Conservation (phyloP, 805 yeast genomes). For the Wickerhamomyces sydowiorum region DNA sequence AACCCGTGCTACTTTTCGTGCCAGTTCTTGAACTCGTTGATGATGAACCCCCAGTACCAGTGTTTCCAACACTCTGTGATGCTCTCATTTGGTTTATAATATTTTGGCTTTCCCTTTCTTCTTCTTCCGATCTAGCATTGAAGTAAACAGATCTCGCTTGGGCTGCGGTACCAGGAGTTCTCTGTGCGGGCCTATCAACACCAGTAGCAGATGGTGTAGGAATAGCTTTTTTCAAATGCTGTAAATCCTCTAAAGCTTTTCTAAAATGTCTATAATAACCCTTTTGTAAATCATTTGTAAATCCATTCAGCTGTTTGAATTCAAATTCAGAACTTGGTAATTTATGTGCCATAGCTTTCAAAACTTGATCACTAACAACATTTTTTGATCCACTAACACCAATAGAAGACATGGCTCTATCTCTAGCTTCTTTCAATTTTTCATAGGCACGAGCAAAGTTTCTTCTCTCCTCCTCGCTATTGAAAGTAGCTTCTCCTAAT, state of each 20-base stretch:
- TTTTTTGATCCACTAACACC: conserved; percentile 23
- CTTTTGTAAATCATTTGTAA: conserved; percentile 19
- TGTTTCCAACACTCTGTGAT: conserved; percentile 9
- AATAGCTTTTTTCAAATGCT: not conserved
- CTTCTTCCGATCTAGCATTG: conserved; percentile 7
- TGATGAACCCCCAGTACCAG: not conserved
- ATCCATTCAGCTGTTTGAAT: conserved; percentile 33
- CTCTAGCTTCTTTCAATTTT: conserved; percentile 35
- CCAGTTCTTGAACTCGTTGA: not conserved
- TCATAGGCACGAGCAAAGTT: conserved; percentile 13
- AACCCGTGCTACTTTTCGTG: not conserved
- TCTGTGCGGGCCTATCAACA: not conserved
- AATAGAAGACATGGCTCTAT: conserved; percentile 35
- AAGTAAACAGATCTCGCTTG: conserved; percentile 16
- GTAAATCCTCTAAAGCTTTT: conserved; percentile 6
- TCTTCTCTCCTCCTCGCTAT: conserved; percentile 15
- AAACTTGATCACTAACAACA: conserved; percentile 31
- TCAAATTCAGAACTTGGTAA: conserved; percentile 48
- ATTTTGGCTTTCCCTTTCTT: conserved; percentile 7
- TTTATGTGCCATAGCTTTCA: conserved; percentile 49
- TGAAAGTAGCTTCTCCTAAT: conserved; percentile 12
- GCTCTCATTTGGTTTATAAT: conserved; percentile 18
- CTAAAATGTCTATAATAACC: conserved; percentile 34
- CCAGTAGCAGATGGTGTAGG: not conserved
- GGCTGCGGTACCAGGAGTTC: conserved; percentile 1